These are phyloP conservation scores for Obelidium mucronatum DNA, from an alignment of 192 early-diverging fungal species.

Conservation along the genomic window DNA sequence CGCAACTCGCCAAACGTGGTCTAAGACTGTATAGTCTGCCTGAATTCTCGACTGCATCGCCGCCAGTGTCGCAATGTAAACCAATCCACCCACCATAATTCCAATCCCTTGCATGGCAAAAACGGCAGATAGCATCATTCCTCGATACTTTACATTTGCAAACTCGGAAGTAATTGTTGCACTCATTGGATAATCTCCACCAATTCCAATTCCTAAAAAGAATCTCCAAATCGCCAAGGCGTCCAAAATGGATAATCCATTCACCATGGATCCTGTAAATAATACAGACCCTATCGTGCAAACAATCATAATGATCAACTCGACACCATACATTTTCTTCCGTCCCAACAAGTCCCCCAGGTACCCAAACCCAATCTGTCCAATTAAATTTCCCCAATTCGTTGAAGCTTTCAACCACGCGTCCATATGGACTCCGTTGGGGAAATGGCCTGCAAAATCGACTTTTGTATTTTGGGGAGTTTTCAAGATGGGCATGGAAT, in stretches of 20 bases:
- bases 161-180: conserved; percentile 95
- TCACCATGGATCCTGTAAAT: conserved; percentile 71
- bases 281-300: too few relatives aligned
- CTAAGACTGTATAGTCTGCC: conserved; percentile 66
- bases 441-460: too few relatives aligned
- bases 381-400: conserved; percentile 87
- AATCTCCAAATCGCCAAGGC: conserved; percentile 89
- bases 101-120: too few relatives aligned
- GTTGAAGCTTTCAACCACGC: conserved; percentile 87
- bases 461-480: too few relatives aligned
- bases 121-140: conserved; percentile 85
- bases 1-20: conserved; percentile 92
- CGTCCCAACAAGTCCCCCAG: conserved; percentile 90
- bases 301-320: conserved; percentile 90
- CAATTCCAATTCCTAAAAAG: too few relatives aligned
- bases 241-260: conserved; percentile 70
- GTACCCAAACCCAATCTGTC: conserved; percentile 88
- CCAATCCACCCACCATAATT: conserved; percentile 80
- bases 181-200: conserved; percentile 93
- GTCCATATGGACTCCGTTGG: conserved; percentile 61
- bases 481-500: conserved; percentile 2
- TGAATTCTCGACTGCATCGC: conserved; percentile 75
- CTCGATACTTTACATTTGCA: conserved; percentile 77
- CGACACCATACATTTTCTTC: conserved; percentile 87
- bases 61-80: conserved; percentile 73